Conservation (phyloP, 2,329 filamentous ascomycete species). For the Exophiala alcalophila region DNA sequence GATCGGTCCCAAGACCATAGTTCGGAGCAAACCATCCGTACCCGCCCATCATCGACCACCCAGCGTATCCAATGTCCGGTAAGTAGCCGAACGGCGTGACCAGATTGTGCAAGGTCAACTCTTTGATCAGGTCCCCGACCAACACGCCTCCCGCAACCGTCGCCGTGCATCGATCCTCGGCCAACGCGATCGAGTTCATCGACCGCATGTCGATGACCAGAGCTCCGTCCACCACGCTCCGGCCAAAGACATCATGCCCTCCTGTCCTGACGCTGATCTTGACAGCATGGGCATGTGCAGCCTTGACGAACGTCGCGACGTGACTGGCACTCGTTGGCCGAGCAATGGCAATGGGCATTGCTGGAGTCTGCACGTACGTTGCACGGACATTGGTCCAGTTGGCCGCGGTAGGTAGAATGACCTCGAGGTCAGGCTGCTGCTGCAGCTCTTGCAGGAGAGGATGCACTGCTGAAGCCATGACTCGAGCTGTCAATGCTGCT, state of each 20-base stretch:
- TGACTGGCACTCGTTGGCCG: conserved; percentile 4
- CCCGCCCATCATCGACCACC: conserved; percentile 12
- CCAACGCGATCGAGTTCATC: conserved; percentile 4
- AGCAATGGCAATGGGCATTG: conserved; percentile 4
- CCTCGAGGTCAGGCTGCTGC: neutral
- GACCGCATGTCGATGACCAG: conserved; percentile 6
- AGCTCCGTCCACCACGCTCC: conserved; percentile 2
- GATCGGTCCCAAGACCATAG: conserved; percentile 6
- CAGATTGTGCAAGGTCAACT: neutral
- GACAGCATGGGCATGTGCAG: conserved; percentile 3
- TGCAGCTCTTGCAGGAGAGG: conserved; percentile 4
- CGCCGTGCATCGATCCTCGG: conserved; percentile 1
- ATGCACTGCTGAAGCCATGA: conserved; percentile 3
- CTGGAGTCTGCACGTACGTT: conserved; percentile 4
- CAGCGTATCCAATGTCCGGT: conserved; percentile 6
- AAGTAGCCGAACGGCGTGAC: conserved; percentile 8
- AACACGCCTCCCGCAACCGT: conserved; percentile 7
- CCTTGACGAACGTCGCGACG: neutral
- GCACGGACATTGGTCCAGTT: conserved; percentile 1
- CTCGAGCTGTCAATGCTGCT: too few relatives aligned
- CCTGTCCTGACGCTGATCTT: conserved; percentile 9
- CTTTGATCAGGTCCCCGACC: conserved; percentile 5
- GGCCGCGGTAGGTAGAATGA: neutral
- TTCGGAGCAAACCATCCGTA: conserved; percentile 7
- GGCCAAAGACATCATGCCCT: conserved; percentile 6